Percentiles rank a stretch among this genome's conserved stretches.
phyloP scores from a whole-genome alignment of 176 grass and related monocot genomes.

The Oryza australiensis region DNA sequence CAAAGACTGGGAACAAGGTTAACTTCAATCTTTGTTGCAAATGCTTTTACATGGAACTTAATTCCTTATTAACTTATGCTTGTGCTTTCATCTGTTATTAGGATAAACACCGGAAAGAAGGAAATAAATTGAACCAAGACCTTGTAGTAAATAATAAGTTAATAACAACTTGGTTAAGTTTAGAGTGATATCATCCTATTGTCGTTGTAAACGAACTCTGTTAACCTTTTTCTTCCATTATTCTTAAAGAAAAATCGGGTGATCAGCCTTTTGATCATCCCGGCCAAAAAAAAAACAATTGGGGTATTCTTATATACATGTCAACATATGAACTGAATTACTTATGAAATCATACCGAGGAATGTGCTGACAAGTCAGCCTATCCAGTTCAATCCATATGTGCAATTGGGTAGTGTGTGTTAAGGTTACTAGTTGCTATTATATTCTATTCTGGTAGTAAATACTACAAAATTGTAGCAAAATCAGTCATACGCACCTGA shows the following conservation, averaged over 20 bases:
- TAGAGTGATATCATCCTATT: background rate
- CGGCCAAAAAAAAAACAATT: no score
- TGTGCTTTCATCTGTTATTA: background rate
- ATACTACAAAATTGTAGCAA: no score
- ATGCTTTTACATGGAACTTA: background rate
- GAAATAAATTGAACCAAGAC: background rate
- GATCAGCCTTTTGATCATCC: no score
- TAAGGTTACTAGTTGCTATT: no score
- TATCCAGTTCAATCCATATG: no score
- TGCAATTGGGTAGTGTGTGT: no score
- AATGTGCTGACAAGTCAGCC: no score
- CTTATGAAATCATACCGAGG: background rate
- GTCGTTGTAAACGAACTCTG: no score
- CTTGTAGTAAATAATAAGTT: background rate
- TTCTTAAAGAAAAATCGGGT: no score
- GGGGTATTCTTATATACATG: background rate
- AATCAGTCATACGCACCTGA: no score
- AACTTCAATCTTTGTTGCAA: constrained; percentile 14
- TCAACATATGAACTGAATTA: background rate
- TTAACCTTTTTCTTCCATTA: no score
- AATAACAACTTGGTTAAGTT: background rate
- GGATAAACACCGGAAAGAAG: background rate
- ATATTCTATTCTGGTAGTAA: no score
- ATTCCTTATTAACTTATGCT: background rate
- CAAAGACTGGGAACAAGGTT: constrained; percentile 63